Evolutionary conservation across 805 yeast genomes (phyloP).

Genomic region (Lachancea sp.): DNA sequence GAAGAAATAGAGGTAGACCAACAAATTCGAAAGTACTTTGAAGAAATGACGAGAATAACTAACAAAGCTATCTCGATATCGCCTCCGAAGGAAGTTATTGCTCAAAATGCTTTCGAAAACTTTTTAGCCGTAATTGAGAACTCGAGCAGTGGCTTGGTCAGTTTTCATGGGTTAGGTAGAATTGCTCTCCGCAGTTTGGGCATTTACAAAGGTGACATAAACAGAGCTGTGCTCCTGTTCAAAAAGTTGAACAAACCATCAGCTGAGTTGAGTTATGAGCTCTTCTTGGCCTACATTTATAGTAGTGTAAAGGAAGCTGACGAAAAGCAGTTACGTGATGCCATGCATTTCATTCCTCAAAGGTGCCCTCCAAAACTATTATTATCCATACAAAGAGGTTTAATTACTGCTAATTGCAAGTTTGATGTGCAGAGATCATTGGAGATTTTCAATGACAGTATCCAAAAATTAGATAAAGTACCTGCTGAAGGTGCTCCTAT

Average conservation of each 20-base stretch:
- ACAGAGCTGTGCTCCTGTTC: neutral
- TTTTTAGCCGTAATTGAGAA: neutral
- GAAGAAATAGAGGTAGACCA: conserved; percentile 14
- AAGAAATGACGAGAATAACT: conserved; percentile 4
- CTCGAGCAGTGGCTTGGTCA: neutral
- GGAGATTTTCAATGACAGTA: conserved; percentile 41
- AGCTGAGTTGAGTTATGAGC: conserved; percentile 30
- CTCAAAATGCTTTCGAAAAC: neutral
- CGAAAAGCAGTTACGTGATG: conserved; percentile 32
- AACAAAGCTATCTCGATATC: neutral
- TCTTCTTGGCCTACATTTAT: conserved; percentile 38
- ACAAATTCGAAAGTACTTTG: conserved; percentile 5
- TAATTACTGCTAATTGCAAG: conserved; percentile 38
- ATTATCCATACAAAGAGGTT: conserved; percentile 34
- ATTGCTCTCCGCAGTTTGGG: conserved; percentile 1
- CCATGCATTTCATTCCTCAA: conserved; percentile 33
- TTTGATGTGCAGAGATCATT: conserved; percentile 38
- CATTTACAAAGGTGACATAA: neutral
- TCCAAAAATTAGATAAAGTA: conserved; percentile 33
- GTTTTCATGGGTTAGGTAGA: neutral
- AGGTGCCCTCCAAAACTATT: conserved; percentile 24
- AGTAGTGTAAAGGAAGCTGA: conserved; percentile 34
- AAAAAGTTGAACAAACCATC: neutral
- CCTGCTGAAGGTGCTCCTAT: conserved; percentile 23
- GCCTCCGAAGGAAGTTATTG: conserved; percentile 32